Percentiles rank a stretch among this genome's conserved stretches.
phyloP scores from a whole-genome alignment of 768 basidiomycete genomes.

The Collybia mongolica region DNA sequence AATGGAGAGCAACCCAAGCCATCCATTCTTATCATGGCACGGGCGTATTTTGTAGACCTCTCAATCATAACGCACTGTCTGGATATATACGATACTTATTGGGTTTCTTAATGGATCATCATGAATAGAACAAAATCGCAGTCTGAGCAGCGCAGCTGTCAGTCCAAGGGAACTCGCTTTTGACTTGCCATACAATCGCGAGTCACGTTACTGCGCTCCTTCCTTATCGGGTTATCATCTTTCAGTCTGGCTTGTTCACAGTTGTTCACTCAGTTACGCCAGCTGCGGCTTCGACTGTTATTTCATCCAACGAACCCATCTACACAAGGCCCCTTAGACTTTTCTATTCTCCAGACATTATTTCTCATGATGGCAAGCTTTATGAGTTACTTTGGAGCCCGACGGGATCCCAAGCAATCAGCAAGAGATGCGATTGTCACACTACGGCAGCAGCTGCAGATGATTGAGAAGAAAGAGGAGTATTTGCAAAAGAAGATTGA shows the following conservation, averaged over 20 bases:
- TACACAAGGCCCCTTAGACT: slow-evolving; percentile 7
- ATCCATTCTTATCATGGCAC: neutral
- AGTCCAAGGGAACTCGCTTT: no score
- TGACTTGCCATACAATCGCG: neutral
- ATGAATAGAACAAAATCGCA: neutral
- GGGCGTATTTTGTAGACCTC: no score
- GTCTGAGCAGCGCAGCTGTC: no score
- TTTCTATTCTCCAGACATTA: slow-evolving; percentile 1
- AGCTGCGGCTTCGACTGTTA: slow-evolving; percentile 12
- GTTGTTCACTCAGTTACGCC: neutral
- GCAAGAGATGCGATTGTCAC: slow-evolving; percentile 92
- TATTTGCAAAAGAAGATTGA: slow-evolving; percentile 95
- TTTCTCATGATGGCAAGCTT: slow-evolving; percentile 65
- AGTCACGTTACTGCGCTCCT: slow-evolving; percentile 16
- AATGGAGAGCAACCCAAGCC: neutral
- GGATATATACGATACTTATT: neutral
- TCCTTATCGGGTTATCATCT: slow-evolving; percentile 39
- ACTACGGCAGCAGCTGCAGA: slow-evolving; percentile 89
- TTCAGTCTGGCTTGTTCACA: neutral
- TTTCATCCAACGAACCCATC: slow-evolving; percentile 10
- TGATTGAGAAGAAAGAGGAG: slow-evolving; percentile 99
- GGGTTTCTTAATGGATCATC: neutral
- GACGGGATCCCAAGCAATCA: slow-evolving; percentile 78
- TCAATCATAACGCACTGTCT: neutral
- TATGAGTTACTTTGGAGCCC: slow-evolving; percentile 88